phyloP scores from a whole-genome alignment of 768 basidiomycete species.

The Daedalea quercina region DNA sequence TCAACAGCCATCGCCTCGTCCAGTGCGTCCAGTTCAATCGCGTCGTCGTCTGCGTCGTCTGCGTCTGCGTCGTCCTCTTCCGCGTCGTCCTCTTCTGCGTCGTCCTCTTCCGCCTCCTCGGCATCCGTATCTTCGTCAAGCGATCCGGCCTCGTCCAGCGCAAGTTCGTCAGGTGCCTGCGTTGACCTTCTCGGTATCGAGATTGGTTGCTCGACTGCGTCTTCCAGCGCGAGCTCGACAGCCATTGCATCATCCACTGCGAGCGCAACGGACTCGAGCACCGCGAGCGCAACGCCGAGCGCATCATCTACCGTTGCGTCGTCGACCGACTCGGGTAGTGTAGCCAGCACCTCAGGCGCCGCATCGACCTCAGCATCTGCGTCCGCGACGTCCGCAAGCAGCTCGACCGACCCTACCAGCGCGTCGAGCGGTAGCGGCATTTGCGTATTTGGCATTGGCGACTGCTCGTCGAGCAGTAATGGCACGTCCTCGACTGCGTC shows the following conservation, averaged over 20 bases:
- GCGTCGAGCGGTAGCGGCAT: neutral
- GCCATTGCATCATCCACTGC: constrained; percentile 1
- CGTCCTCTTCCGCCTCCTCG: neutral
- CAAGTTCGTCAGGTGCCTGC: neutral
- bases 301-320: neutral
- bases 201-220: neutral
- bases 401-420: too few species aligned
- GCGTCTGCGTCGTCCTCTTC: neutral
- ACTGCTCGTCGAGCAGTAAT: neutral
- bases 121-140: neutral
- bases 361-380: constrained; percentile 4
- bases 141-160: constrained; percentile 1
- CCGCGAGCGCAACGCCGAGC: neutral
- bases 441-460: neutral
- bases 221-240: neutral
- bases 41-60: neutral
- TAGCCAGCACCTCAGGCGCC: neutral
- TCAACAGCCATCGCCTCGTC: neutral
- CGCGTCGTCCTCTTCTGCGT: neutral
- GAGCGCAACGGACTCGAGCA: neutral
- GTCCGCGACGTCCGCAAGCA: constrained; percentile 3
- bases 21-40: neutral
- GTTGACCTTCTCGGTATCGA: neutral
- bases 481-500: constrained; percentile 1
- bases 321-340: neutral